Conservation (phyloP, 768 basidiomycete species). For the Dioszegia crocea region DNA sequence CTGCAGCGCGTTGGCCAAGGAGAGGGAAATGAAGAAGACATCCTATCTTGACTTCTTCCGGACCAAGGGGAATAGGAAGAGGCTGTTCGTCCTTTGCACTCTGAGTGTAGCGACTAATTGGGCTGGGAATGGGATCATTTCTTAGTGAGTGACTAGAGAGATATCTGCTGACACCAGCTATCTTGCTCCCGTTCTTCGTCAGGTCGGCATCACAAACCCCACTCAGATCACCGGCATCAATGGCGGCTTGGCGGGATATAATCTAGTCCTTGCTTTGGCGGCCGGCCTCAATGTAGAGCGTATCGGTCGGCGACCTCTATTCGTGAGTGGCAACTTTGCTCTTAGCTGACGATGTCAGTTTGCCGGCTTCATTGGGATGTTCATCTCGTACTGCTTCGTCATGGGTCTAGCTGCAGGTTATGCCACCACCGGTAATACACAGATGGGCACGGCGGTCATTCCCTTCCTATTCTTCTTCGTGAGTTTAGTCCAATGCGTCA, state of each 20-base stretch:
- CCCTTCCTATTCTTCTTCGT: constrained; percentile 28
- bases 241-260: constrained; percentile 29
- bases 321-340: neutral
- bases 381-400: constrained; percentile 20
- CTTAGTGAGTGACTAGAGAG: constrained; percentile 22
- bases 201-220: constrained; percentile 33
- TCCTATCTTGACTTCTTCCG: constrained; percentile 24
- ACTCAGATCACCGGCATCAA: constrained; percentile 39
- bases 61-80: constrained; percentile 25
- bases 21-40: constrained; percentile 24
- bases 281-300: constrained; percentile 30
- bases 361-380: constrained; percentile 23
- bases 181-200: constrained; percentile 36
- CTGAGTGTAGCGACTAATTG: constrained; percentile 31
- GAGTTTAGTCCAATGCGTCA: no score
- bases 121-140: constrained; percentile 33
- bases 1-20: constrained; percentile 22
- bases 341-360: constrained; percentile 1
- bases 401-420: constrained; percentile 34
- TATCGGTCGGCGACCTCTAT: constrained; percentile 34
- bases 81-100: constrained; percentile 24
- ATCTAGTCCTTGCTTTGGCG: constrained; percentile 21
- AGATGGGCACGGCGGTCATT: constrained; percentile 29
- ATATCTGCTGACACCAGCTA: constrained; percentile 20
- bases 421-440: constrained; percentile 18